Evolutionary conservation across 495 filamentous ascomycete genomes (phyloP), one percentile per base, ranked within the genome.

Genomic region (Lasiosphaeria hispida): DNA sequence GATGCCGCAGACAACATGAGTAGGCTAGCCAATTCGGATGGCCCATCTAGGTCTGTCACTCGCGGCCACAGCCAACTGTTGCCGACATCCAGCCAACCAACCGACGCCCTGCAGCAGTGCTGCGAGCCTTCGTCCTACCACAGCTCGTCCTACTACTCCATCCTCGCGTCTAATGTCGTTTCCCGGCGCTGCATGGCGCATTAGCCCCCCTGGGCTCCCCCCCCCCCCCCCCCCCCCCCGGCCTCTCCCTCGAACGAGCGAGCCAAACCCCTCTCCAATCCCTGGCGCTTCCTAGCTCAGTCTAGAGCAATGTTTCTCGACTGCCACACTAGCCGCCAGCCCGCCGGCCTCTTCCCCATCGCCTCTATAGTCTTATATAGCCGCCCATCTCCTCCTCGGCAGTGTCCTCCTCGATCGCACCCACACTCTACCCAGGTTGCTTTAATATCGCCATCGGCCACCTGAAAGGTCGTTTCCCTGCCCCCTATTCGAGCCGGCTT

Each of bases 111-210:
- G 23, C 23, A 30, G 23, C 23, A 30, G 5, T 30, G 23, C 23
- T 30, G 23, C 23, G 23, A 30, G 23, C 23, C 23, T 30, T 30
- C 23, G 23, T 30, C 40, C 36, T 13, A 17, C 30, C 45, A 17
- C 38, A 8, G 40, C 53, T 23, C 37, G 23, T 34, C 44, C 39
- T 47, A 34, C 55, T 33, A 53, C 40, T 48, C 43, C 47, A 36
- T 10, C 23, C 48, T 50, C 63, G 63, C 59, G 63, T 62, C 56
- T 65, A 60, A 47, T 56, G 23, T 45, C 39, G 49, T 52, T 52
- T 52, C 49, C 15, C 48, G 30, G 48, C 52, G 51, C 44, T 49
- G 15, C 14, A 23, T 40, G 17, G 40, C 41, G 40, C 56, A 57
- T 48, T 56, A 50, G 45, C 47, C 40, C 36, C 33, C 38, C 30